Conservation (phyloP, 2,329 filamentous ascomycete genomes). For the Penicillium concentricum region DNA sequence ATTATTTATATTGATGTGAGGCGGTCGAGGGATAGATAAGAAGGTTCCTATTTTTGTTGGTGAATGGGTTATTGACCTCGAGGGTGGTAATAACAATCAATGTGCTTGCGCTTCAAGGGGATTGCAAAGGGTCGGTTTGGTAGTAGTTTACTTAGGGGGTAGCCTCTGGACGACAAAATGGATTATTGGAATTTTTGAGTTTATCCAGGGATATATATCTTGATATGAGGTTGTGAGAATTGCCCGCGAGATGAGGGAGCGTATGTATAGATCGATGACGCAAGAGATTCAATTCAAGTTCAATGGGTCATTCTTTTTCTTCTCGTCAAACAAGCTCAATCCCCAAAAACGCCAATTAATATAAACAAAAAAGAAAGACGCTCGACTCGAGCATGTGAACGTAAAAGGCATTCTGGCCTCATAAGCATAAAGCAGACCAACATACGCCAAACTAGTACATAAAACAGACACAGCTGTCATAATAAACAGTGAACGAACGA, state of each 20-base stretch:
- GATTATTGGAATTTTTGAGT: slow-evolving; percentile 21
- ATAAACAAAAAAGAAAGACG: not conserved
- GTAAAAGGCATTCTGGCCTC: not conserved
- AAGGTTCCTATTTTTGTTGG: slow-evolving; percentile 26
- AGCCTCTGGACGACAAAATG: slow-evolving; percentile 27
- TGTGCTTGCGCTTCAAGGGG: slow-evolving; percentile 11
- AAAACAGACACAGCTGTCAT: not conserved
- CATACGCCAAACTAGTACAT: not conserved
- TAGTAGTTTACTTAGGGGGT: slow-evolving; percentile 18
- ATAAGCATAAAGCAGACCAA: slow-evolving; percentile 6
- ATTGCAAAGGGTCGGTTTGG: not conserved
- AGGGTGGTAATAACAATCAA: slow-evolving; percentile 12
- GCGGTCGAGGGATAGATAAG: slow-evolving; percentile 8
- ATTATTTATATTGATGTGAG: slow-evolving; percentile 22
- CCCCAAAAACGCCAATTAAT: slow-evolving; percentile 2
- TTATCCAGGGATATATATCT: slow-evolving; percentile 16
- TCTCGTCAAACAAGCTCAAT: not conserved
- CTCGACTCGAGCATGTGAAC: slow-evolving; percentile 1
- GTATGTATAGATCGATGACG: not conserved
- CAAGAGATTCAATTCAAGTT: not conserved
- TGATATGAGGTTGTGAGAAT: not conserved
- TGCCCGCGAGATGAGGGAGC: not conserved
- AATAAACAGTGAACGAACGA: not conserved
- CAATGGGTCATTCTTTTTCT: not conserved
- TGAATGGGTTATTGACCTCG: slow-evolving; percentile 23